Evolutionary conservation across 2,329 filamentous ascomycete species (phyloP).

Genomic region (Nemania bipapillata): DNA sequence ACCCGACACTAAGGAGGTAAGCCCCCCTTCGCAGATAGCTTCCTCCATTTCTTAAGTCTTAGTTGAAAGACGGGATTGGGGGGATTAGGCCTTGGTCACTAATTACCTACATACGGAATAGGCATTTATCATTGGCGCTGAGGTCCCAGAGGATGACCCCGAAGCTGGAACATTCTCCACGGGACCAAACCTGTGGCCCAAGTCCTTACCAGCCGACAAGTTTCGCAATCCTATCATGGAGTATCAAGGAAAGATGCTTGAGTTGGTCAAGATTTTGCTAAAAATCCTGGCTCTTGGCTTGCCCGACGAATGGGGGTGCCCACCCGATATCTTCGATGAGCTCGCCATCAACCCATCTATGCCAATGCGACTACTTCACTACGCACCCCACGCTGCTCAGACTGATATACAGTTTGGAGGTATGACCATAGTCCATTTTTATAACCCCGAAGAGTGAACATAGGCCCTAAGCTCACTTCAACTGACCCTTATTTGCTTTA

Average conservation of each 20-base stretch:
- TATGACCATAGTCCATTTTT: not conserved
- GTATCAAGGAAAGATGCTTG: slow-evolving; percentile 48
- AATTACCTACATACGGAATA: slow-evolving; percentile 12
- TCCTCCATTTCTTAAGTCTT: not conserved
- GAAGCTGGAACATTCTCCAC: slow-evolving; percentile 48
- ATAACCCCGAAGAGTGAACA: not conserved
- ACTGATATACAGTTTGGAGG: slow-evolving; percentile 46
- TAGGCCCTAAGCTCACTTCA: not conserved
- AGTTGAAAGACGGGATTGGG: not conserved
- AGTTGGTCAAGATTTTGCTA: slow-evolving; percentile 44
- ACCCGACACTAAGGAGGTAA: slow-evolving; percentile 48
- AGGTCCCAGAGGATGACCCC: slow-evolving; percentile 44
- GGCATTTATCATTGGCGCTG: slow-evolving; percentile 43
- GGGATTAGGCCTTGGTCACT: not conserved
- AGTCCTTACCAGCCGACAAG: slow-evolving; percentile 41
- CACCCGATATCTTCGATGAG: slow-evolving; percentile 40
- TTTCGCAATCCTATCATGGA: slow-evolving; percentile 45
- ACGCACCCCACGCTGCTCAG: slow-evolving; percentile 41
- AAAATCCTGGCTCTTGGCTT: slow-evolving; percentile 44
- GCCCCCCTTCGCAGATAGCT: not conserved
- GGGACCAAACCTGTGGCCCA: slow-evolving; percentile 49
- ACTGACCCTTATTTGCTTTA: slow-evolving; percentile 12
- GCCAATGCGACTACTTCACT: slow-evolving; percentile 47
- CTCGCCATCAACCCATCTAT: slow-evolving; percentile 43
- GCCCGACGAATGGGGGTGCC: slow-evolving; percentile 42